Evolutionary conservation across 495 filamentous ascomycete species (phyloP).

Genomic region (Lophium mytilinum): DNA sequence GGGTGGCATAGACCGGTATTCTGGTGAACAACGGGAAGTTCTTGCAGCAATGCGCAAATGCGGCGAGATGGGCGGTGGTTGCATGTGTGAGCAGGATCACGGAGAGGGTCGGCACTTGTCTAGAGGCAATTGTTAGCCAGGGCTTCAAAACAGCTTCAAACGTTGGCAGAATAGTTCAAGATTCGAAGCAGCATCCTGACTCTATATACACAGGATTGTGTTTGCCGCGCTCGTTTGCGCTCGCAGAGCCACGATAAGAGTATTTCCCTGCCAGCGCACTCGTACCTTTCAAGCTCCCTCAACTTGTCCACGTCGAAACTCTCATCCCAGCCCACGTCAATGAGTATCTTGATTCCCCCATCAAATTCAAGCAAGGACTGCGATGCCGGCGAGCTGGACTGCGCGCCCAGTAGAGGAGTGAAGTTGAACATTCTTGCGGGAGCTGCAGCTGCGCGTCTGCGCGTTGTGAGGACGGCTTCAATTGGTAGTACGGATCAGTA

Average conservation of each 20-base stretch:
- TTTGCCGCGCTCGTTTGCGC: too few species aligned
- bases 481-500: too few species aligned
- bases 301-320: conserved; percentile 73
- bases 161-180: too few species aligned
- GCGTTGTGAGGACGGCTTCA: too few species aligned
- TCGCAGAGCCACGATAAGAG: too few species aligned
- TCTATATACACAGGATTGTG: too few species aligned
- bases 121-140: conserved; percentile 29
- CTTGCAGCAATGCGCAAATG: conserved; percentile 95
- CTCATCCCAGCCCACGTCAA: conserved; percentile 96
- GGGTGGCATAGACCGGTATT: conserved; percentile 94
- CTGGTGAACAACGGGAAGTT: conserved; percentile 84
- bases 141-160: too few species aligned
- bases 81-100: conserved; percentile 93
- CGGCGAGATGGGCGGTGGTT: conserved; percentile 80
- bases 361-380: conserved; percentile 95
- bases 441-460: too few species aligned
- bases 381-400: conserved; percentile 75
- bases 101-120: conserved; percentile 82
- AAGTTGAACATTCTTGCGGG: conserved; percentile 76
- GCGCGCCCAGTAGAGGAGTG: conserved; percentile 83
- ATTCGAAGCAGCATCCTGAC: too few species aligned
- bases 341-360: conserved; percentile 87
- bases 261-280: neutral
- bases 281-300: conserved; percentile 80